Evolutionary conservation across 768 basidiomycete species (phyloP).

Genomic region (Lactarius sp.): DNA sequence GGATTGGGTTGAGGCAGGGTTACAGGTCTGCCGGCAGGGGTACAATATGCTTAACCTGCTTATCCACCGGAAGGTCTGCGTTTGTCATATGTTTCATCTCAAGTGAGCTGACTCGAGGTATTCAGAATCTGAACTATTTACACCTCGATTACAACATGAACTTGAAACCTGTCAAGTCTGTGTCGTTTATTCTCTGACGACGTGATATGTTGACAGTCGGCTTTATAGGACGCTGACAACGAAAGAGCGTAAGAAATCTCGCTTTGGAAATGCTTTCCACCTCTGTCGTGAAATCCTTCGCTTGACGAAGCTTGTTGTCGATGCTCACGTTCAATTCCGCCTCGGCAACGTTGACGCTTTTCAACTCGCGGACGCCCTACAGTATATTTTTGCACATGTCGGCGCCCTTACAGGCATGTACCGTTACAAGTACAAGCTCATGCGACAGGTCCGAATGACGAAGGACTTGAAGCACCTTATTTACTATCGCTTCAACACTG

Average conservation of each 20-base stretch:
- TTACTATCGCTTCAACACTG: constrained; percentile 99
- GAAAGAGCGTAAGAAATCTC: constrained; percentile 99
- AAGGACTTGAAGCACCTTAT: constrained; percentile 98
- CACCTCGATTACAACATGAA: constrained; percentile 99
- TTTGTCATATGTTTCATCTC: background rate
- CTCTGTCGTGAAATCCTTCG: constrained; percentile 96
- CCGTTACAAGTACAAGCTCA: constrained; percentile 99
- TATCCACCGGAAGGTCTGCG: constrained; percentile 89
- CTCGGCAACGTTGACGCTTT: constrained; percentile 98
- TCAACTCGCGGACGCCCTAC: constrained; percentile 96
- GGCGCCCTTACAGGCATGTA: constrained; percentile 99
- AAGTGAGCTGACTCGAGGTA: constrained; percentile 8
- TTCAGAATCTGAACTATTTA: constrained; percentile 83
- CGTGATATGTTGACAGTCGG: constrained; percentile 20
- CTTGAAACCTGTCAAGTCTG: constrained; percentile 87
- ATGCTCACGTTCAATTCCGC: constrained; percentile 97
- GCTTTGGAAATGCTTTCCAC: constrained; percentile 99
- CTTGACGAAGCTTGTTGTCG: constrained; percentile 96
- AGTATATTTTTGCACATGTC: constrained; percentile 96
- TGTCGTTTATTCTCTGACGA: constrained; percentile 1
- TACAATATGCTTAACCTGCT: constrained; percentile 99
- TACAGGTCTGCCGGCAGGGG: constrained; percentile 97
- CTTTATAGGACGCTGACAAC: constrained; percentile 84
- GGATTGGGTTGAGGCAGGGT: constrained; percentile 98
- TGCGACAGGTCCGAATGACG: constrained; percentile 99